Evolutionary conservation across 345 rosid species (phyloP), one percentile per base, ranked within the genome.

Genomic region (Eutrema heterophyllum): DNA sequence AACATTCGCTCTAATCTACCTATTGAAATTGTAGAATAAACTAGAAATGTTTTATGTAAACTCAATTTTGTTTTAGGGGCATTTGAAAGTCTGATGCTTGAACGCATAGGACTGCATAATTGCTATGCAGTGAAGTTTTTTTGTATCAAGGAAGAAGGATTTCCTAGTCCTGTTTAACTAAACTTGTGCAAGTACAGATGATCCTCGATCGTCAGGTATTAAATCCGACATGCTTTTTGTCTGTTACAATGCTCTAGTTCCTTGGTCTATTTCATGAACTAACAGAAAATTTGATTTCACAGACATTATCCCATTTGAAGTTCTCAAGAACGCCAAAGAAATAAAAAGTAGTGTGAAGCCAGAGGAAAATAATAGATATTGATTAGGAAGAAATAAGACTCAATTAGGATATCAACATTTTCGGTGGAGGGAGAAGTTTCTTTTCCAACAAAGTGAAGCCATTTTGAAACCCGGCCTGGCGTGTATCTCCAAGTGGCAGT

Each of bases 371-470:
- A 41, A 15, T 21, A 15, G 14, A 41, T 0, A 10, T 44, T 43
- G 55, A 18, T 7, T 43, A 55, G 43, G 50, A 38, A 4, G 58
- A n/a, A 49, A 7, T 15, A 40, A 21, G 46, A 10, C 16, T 40
- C 40, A 4, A 45, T 39, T 45, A 32, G 51, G 70, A 50, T 24
- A 3, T 70, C 69, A 79, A 74, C 83, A 81, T 40, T 77, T 77
- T 67, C n/a, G 81, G 80, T 24, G 86, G 85, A 54, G 13, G 84
- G 86, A 52, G 67, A 78, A 18, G 82, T 55, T 40, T 85, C 77
- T 67, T 85, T 73, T 56, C 81, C 58, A 83, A 80, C 14, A 79
- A 41, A 80, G 15, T 81, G 79, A 84, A 27, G 74, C 84, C 89
- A 71, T 83, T 64, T 79, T 84, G 76, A 81, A 68, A 55, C 86